Evolutionary conservation across 345 rosid species (phyloP).

Genomic region (Salix brachista): DNA sequence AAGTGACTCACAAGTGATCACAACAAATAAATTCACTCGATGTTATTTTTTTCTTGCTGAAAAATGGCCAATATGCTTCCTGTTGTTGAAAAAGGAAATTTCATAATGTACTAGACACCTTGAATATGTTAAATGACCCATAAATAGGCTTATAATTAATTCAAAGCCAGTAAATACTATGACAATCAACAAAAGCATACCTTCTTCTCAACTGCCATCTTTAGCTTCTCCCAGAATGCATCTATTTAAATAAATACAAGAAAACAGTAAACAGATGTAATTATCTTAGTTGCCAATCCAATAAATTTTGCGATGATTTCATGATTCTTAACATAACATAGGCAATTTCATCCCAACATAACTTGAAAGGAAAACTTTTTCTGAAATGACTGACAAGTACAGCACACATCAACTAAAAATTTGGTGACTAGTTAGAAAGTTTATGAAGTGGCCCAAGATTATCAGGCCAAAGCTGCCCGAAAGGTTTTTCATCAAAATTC

Average conservation of each 20-base stretch:
- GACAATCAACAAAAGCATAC: constrained; percentile 27
- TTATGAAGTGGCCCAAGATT: not conserved
- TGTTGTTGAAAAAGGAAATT: not conserved
- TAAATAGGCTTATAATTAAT: not conserved
- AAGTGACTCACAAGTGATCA: not conserved
- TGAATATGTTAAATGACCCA: not conserved
- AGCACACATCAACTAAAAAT: not conserved
- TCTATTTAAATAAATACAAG: constrained; percentile 35
- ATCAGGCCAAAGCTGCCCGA: not conserved
- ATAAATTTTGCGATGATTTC: not conserved
- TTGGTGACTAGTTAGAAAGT: not conserved
- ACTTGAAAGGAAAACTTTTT: not conserved
- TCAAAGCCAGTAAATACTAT: not conserved
- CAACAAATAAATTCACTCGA: not conserved
- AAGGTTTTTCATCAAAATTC: not conserved
- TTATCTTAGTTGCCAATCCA: not conserved
- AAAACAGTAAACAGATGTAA: not conserved
- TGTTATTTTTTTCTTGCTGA: not conserved
- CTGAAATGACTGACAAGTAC: not conserved
- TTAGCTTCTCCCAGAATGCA: constrained; percentile 81
- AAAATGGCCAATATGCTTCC: not conserved
- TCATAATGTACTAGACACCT: not conserved
- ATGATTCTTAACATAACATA: not conserved
- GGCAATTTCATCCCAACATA: not conserved
- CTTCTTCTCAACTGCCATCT: constrained; percentile 56